These are phyloP conservation scores for Hypoxylon rubiginosum DNA, from an alignment of 2,329 filamentous ascomycete species.

Conservation along the genomic window DNA sequence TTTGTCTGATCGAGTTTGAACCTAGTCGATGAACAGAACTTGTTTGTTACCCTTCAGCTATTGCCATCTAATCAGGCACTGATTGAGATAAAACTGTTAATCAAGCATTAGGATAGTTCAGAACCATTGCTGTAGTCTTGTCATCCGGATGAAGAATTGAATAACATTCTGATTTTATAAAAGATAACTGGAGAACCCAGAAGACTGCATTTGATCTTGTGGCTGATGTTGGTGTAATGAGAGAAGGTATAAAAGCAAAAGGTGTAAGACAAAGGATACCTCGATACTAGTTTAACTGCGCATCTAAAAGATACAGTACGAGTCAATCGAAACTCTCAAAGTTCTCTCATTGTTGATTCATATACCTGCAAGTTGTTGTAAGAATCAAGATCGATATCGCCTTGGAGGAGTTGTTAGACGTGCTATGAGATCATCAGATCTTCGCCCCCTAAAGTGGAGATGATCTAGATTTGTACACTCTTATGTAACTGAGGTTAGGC, in stretches of 20 bases:
- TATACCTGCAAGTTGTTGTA: not conserved
- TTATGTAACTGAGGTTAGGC: not conserved
- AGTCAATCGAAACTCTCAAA: no score
- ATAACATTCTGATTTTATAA: no score
- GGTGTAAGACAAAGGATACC: not conserved
- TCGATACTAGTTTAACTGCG: not conserved
- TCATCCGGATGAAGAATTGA: no score
- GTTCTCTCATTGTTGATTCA: no score
- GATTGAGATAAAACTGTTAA: no score
- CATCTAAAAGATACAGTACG: not conserved
- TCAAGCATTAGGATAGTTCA: no score
- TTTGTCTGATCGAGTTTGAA: not conserved
- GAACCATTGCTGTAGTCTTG: no score
- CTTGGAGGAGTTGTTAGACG: not conserved
- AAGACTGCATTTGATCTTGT: no score
- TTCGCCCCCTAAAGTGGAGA: constrained; percentile 8
- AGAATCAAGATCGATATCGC: not conserved
- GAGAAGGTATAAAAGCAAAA: not conserved
- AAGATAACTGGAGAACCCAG: no score
- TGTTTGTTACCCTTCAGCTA: no score
- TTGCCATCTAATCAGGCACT: no score
- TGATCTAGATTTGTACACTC: not conserved
- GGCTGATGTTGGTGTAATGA: no score
- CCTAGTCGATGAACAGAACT: not conserved
- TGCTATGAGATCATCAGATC: constrained; percentile 10